These are phyloP conservation scores for Xanthoconium purpureum DNA, from an alignment of 768 basidiomycete genomes.

Conservation along the genomic window DNA sequence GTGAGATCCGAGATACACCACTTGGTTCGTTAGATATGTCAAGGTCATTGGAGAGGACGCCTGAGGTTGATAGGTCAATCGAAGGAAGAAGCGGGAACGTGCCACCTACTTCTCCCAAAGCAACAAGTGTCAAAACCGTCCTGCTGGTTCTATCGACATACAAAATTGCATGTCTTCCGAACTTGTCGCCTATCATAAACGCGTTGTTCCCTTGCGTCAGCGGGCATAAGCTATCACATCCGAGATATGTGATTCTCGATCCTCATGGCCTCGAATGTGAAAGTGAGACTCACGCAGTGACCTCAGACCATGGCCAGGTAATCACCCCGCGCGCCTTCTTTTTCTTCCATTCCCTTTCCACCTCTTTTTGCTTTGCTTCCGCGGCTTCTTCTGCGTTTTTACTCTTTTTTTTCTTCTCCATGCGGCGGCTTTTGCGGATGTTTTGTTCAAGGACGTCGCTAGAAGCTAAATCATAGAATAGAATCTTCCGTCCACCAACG, in stretches of 20 bases:
- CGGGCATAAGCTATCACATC: conserved; percentile 44
- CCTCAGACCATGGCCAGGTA: conserved; percentile 74
- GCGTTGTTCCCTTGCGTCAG: conserved; percentile 45
- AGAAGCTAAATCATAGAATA: conserved; percentile 58
- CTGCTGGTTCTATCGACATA: conserved; percentile 45
- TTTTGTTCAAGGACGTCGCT: conserved; percentile 49
- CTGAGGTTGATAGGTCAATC: conserved; percentile 34
- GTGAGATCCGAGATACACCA: conserved; percentile 78
- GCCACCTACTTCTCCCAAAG: conserved; percentile 65
- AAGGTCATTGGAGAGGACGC: conserved; percentile 68
- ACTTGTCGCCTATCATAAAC: conserved; percentile 66
- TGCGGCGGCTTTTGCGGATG: conserved; percentile 50
- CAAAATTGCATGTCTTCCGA: conserved; percentile 69
- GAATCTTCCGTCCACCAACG: conserved; percentile 62
- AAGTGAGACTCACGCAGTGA: conserved; percentile 55
- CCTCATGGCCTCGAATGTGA: not conserved
- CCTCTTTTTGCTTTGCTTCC: conserved; percentile 55
- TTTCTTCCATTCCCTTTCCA: conserved; percentile 49
- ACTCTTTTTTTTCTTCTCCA: conserved; percentile 50
- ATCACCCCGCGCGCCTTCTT: conserved; percentile 54
- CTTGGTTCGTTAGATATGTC: conserved; percentile 67
- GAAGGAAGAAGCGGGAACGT: not conserved
- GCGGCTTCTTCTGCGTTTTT: conserved; percentile 39
- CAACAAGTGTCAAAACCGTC: conserved; percentile 46
- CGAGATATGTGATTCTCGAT: not conserved